These are phyloP conservation scores for Vickermania ingenoplastis DNA, from an alignment of 208 protist genomes.

Conservation along the genomic window DNA sequence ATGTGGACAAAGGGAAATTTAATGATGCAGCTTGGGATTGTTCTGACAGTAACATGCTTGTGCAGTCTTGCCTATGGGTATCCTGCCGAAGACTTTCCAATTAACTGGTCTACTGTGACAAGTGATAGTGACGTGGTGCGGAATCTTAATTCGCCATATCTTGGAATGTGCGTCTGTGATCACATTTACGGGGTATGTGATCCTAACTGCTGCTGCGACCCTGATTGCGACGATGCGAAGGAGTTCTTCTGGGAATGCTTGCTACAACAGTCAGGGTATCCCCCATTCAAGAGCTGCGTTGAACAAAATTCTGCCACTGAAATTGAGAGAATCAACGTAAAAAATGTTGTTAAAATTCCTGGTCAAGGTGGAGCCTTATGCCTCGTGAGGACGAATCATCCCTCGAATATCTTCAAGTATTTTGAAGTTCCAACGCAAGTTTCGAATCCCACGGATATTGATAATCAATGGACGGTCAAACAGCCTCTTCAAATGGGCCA, in stretches of 20 bases:
- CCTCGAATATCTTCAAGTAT: slow-evolving; percentile 47
- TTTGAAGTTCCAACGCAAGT: slow-evolving; percentile 47
- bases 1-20: no score
- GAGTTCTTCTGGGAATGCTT: slow-evolving; percentile 41
- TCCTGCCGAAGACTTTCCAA: slow-evolving; percentile 13
- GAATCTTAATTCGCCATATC: slow-evolving; percentile 62
- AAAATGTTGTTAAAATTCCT: slow-evolving; percentile 27
- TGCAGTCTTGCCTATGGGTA: slow-evolving; percentile 24
- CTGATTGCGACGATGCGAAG: slow-evolving; percentile 34
- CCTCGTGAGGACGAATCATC: slow-evolving; percentile 53
- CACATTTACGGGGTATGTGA: slow-evolving; percentile 53
- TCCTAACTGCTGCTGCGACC: slow-evolving; percentile 69
- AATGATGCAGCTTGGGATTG: no score
- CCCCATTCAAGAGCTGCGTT: slow-evolving; percentile 51
- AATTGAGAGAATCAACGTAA: slow-evolving; percentile 26
- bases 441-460: slow-evolving; percentile 12
- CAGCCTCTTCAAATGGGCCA: slow-evolving; percentile 14
- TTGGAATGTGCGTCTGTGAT: slow-evolving; percentile 72
- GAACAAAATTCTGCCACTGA: slow-evolving; percentile 19
- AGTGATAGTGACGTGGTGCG: slow-evolving; percentile 13
- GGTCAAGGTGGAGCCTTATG: slow-evolving; percentile 32
- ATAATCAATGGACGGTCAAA: neutral
- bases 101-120: slow-evolving; percentile 38
- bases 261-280: slow-evolving; percentile 33
- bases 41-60: no score